Evolutionary conservation across 352 stramenopile species (phyloP).

Genomic region (Peronospora belbahrii): DNA sequence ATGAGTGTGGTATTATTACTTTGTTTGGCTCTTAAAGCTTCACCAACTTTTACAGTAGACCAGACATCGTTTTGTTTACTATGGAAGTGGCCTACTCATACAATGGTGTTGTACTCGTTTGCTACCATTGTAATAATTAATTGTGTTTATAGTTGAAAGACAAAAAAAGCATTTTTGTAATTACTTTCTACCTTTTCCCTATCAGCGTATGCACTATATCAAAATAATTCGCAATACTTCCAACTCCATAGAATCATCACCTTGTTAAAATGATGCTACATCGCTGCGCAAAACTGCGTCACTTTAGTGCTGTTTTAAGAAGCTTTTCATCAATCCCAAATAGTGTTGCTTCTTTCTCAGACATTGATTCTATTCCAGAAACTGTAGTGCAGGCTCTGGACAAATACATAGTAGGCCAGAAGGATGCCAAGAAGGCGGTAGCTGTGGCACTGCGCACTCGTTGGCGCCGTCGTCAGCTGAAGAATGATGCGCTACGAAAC

Average conservation of each 20-base stretch:
- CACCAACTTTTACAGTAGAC: too few relatives aligned
- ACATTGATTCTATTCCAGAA: conserved; percentile 66
- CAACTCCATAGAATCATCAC: not conserved
- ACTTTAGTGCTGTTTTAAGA: conserved; percentile 17
- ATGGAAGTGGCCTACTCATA: too few relatives aligned
- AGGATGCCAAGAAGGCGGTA: conserved; percentile 95
- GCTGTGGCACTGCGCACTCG: conserved; percentile 97
- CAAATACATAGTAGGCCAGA: conserved; percentile 95
- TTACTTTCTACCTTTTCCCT: too few relatives aligned
- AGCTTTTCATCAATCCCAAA: conserved; percentile 10
- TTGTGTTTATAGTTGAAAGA: too few relatives aligned
- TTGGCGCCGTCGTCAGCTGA: conserved; percentile 93
- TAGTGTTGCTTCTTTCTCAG: conserved; percentile 2
- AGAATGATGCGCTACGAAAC: conserved; percentile 66
- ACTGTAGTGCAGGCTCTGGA: conserved; percentile 92
- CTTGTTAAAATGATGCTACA: conserved; percentile 10
- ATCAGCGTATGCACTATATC: too few relatives aligned
- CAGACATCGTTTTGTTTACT: too few relatives aligned
- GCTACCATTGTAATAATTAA: too few relatives aligned
- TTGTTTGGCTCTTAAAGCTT: too few relatives aligned
- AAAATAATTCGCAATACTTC: too few relatives aligned
- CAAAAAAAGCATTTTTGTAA: too few relatives aligned
- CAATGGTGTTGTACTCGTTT: too few relatives aligned
- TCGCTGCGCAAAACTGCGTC: conserved; percentile 13
- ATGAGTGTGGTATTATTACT: too few relatives aligned